A percentile compares a stretch with the other conserved stretches of the same genome.
Conservation (phyloP, 371 early-diverging fungal species). For the Rhizopus sp. region DNA sequence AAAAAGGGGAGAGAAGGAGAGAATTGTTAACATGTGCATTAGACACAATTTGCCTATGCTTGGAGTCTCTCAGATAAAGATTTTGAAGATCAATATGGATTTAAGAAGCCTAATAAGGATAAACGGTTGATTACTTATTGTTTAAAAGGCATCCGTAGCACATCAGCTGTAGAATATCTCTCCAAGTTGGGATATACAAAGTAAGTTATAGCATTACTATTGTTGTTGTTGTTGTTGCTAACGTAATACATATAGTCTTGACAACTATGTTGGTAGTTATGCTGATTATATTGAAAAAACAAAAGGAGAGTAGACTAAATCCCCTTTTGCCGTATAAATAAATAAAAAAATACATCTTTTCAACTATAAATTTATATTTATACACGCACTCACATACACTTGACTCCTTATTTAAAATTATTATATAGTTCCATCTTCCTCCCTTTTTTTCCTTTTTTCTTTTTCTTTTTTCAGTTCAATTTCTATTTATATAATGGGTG, state of each 20-base stretch:
- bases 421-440: constrained; percentile 13
- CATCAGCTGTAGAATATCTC: constrained; percentile 53
- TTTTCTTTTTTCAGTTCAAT: constrained; percentile 7
- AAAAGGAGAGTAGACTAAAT: constrained; percentile 15
- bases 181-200: constrained; percentile 43
- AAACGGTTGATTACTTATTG: constrained; percentile 61
- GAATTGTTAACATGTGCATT: background rate
- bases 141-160: constrained; percentile 62
- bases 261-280: constrained; percentile 68
- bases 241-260: constrained; percentile 24
- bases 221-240: no score
- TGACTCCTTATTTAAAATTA: constrained; percentile 10
- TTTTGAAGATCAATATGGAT: constrained; percentile 56
- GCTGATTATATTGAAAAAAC: constrained; percentile 48
- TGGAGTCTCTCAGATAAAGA: constrained; percentile 45
- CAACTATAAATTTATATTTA: constrained; percentile 16
- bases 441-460: constrained; percentile 13
- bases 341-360: constrained; percentile 14
- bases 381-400: background rate
- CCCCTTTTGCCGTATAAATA: constrained; percentile 14
- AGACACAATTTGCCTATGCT: constrained; percentile 57
- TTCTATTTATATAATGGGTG: constrained; percentile 49
- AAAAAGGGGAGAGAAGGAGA: constrained; percentile 1
- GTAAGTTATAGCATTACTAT: constrained; percentile 25
- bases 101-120: constrained; percentile 46